A percentile compares a stretch with the other conserved stretches of the same genome.
phyloP scores from a whole-genome alignment of 108 stramenopile species.

The Aureococcus anophagefferens region DNA sequence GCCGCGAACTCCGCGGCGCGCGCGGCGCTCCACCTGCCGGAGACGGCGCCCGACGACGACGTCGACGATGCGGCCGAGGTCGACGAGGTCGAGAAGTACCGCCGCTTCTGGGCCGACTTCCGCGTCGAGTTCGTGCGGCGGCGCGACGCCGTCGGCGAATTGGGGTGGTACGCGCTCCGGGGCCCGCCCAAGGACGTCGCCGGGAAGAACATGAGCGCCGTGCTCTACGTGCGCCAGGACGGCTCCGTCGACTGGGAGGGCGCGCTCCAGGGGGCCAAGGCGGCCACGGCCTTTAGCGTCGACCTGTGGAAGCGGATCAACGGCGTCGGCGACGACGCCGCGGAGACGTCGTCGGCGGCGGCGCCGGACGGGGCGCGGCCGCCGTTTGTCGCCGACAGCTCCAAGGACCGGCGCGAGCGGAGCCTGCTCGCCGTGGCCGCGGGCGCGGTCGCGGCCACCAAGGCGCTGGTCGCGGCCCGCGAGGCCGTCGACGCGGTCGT shows the following conservation, averaged over 20 bases:
- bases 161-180: background rate
- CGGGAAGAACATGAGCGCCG: too few species aligned
- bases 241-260: slow-evolving; percentile 97
- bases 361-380: too few species aligned
- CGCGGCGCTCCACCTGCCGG: background rate
- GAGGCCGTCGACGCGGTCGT: background rate
- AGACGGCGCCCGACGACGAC: background rate
- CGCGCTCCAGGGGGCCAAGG: slow-evolving; percentile 80
- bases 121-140: background rate
- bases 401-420: slow-evolving; percentile 6
- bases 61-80: background rate
- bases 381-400: slow-evolving; percentile 3
- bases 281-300: slow-evolving; percentile 69
- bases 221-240: slow-evolving; percentile 77
- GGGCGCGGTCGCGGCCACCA: background rate
- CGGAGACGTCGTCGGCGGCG: background rate
- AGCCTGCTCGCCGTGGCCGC: slow-evolving; percentile 25
- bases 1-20: background rate
- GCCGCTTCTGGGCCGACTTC: background rate
- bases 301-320: slow-evolving; percentile 90
- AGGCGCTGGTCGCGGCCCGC: background rate
- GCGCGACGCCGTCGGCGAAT: background rate
- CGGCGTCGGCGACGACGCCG: slow-evolving; percentile 64
- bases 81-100: too few species aligned
- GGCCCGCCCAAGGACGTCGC: background rate